These are phyloP conservation scores for Fonsecaea multimorphosa DNA, from an alignment of 2,329 filamentous ascomycete genomes.

Conservation along the genomic window DNA sequence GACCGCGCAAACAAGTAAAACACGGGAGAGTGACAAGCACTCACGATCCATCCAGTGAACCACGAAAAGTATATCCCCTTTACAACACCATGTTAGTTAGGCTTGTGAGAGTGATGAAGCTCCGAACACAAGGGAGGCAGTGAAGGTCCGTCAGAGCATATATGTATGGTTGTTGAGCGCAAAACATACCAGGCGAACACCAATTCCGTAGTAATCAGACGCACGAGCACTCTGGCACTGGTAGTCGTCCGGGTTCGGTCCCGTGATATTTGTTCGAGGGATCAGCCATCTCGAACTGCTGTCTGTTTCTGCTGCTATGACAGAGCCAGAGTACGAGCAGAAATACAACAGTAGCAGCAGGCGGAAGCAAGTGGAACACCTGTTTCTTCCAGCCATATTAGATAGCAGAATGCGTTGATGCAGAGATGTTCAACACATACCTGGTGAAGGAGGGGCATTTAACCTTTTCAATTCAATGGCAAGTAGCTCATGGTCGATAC, in stretches of 20 bases:
- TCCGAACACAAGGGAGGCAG: no score
- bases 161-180: not conserved
- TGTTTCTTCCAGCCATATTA: constrained; percentile 8
- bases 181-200: constrained; percentile 23
- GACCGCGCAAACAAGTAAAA: not conserved
- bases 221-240: constrained; percentile 25
- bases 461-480: not conserved
- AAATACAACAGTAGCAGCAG: constrained; percentile 5
- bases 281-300: constrained; percentile 20
- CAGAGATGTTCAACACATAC: not conserved
- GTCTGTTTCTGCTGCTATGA: constrained; percentile 10
- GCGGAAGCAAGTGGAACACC: not conserved
- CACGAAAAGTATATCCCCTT: constrained; percentile 30
- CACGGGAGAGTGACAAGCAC: not conserved
- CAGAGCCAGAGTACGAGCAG: constrained; percentile 8
- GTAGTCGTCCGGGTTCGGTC: constrained; percentile 21
- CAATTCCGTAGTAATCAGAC: constrained; percentile 29
- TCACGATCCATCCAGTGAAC: constrained; percentile 25
- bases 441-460: not conserved
- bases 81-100: no score
- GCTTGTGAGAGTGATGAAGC: no score
- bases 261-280: constrained; percentile 25
- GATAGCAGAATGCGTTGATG: not conserved
- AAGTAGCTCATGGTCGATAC: not conserved
- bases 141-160: not conserved